Percentiles rank a stretch among this genome's conserved stretches.
Evolutionary conservation across 179 eudicot species (phyloP).

Genomic region (Carnegiea gigantea): DNA sequence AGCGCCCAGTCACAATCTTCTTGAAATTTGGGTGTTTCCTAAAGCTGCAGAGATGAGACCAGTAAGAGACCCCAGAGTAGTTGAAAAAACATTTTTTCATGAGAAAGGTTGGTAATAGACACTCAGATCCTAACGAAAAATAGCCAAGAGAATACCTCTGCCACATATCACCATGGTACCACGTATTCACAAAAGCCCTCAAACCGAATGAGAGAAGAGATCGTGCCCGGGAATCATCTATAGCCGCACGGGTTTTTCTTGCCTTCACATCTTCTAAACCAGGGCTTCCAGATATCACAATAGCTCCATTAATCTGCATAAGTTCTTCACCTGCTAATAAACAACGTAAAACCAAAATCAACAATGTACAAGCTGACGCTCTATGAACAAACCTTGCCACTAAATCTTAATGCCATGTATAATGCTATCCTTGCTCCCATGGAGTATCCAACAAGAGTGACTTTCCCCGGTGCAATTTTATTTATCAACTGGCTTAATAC

Average conservation of each 20-base stretch:
- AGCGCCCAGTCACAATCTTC: slow-evolving; percentile 48
- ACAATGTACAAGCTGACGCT: background rate
- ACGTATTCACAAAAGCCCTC: slow-evolving; percentile 51
- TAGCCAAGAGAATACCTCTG: slow-evolving; percentile 49
- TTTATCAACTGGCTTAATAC: slow-evolving; percentile 50
- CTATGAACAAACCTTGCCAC: slow-evolving; percentile 50
- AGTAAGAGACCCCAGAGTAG: background rate
- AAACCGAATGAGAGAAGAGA: slow-evolving; percentile 60
- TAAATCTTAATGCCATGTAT: slow-evolving; percentile 66
- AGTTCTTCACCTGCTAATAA: background rate
- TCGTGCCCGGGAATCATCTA: slow-evolving; percentile 69
- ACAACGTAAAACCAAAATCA: background rate
- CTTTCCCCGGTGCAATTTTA: slow-evolving; percentile 44
- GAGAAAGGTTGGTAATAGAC: no score
- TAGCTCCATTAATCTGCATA: slow-evolving; percentile 64
- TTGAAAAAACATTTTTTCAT: background rate
- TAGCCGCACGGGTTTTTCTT: slow-evolving; percentile 64
- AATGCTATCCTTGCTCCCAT: slow-evolving; percentile 95
- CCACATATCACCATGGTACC: slow-evolving; percentile 87
- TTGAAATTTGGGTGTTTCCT: slow-evolving; percentile 75
- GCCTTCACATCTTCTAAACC: slow-evolving; percentile 53
- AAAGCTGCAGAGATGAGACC: slow-evolving; percentile 49
- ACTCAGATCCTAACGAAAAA: background rate
- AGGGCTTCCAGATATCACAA: slow-evolving; percentile 94
- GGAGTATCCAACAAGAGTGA: slow-evolving; percentile 82